Evolutionary conservation across 1,284 basidiomycete species (phyloP), one percentile per base, ranked within the genome.

Genomic region (Schizopora paradoxa): DNA sequence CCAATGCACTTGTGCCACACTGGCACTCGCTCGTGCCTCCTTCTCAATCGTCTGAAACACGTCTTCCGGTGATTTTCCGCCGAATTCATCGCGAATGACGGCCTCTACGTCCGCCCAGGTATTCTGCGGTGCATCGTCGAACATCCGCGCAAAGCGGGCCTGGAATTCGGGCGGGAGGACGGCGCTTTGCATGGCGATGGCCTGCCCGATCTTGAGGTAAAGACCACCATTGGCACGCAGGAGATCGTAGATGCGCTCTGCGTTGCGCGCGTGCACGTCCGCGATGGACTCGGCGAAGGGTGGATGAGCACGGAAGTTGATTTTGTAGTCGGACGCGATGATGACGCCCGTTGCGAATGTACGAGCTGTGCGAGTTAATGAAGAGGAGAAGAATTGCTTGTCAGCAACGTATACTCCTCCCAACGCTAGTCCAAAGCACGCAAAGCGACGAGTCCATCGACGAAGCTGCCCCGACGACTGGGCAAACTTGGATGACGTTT

Each of bases 191-290:
- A 88, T 81, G 6, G 84, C 90, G 36, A 91, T 79, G 6, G 86
- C 84, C 61, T 87, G 84, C 3, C 87, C 91, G 27, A 93, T 85
- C 63, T 95, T 95, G 58, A 94, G 88, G 63, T 93, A 94, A 6
- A 94, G 68, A 2, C 91, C 91, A 13, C 86, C 84, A 62, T 93
- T 93, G 16, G 72, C 72, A 2, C 80, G 84, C 54, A 91, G 79
- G 37, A 92, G 70, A 60, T 82, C 67, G 54, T 81, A 82, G 36
- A 95, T 68, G 39, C 88, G 68, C n/a, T 80, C 67, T 0, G 89
- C 89, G 7, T 92, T 88, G 36, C 91, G 77, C 51, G 84, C 77
- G 54, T 95, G 91, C 2, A 95, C 68, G 16, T 76, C 70, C 5
- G 86, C 83, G 56, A 93, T 92, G 41, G 73, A 65, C 14, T 86